Conservation (phyloP, 352 stramenopile species). For the Pythium vanterpoolii region DNA sequence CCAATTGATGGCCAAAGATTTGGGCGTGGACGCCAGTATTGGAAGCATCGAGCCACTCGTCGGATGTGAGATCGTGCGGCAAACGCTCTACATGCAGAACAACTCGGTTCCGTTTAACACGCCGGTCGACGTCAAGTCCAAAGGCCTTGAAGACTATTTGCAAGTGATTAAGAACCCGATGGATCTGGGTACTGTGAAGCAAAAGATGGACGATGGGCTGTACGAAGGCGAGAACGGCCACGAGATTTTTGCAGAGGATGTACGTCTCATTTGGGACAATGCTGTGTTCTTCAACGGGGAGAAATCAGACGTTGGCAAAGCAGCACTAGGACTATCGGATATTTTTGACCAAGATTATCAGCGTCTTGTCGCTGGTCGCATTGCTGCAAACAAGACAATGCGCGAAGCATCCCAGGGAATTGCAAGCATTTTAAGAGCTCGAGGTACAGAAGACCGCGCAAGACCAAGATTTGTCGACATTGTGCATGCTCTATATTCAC, state of each 20-base stretch:
- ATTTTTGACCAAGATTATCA: conserved; percentile 84
- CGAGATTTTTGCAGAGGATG: conserved; percentile 65
- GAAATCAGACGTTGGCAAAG: conserved; percentile 68
- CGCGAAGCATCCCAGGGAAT: conserved; percentile 37
- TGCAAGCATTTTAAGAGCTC: neutral
- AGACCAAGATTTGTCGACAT: conserved; percentile 47
- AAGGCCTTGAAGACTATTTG: conserved; percentile 85
- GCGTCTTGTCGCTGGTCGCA: conserved; percentile 57
- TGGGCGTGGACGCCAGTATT: conserved; percentile 71
- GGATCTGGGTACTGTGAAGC: conserved; percentile 88
- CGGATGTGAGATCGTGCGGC: conserved; percentile 73
- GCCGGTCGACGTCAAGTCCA: conserved; percentile 72
- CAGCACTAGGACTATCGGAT: conserved; percentile 66
- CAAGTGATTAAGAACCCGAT: conserved; percentile 87
- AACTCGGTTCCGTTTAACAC: conserved; percentile 78
- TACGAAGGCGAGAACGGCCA: conserved; percentile 65
- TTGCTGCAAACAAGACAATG: conserved; percentile 53
- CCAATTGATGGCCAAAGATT: conserved; percentile 77
- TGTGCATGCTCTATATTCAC: conserved; percentile 64
- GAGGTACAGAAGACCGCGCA: conserved; percentile 21
- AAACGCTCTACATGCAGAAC: conserved; percentile 81
- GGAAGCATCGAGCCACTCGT: conserved; percentile 70
- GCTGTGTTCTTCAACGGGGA: conserved; percentile 74
- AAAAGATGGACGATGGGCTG: conserved; percentile 60
- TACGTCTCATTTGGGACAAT: conserved; percentile 87